Base-by-base conservation (phyloP, 768 basidiomycete species). In the Mycena capillaripes region DNA sequence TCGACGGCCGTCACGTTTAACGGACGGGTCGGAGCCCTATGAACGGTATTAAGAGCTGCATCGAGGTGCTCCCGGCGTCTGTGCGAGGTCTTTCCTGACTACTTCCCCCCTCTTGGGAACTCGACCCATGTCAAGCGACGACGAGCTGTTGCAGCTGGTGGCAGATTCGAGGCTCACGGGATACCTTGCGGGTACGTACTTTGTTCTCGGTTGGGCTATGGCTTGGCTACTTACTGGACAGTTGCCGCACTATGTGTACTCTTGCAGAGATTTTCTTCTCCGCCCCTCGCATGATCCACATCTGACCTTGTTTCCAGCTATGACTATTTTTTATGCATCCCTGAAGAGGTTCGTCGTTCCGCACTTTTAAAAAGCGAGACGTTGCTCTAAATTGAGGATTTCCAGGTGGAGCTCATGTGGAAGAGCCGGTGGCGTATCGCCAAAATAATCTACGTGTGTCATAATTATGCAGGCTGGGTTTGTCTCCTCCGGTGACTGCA, bases 321-420 rank as follows among this genome's bases (percentile, higher is more conserved):
- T 53, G 67, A 69, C 17, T 50, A 69, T 12, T 40, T 69, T 27
- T 29, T 32, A 30, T 69, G 58, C 38, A 16, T 69, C 16, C 38
- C 58, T 2, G 48, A 69, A 12, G 67, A 69, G 59, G 67, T 61
- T 4, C 19, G 50, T 19, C n/a, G n/a, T n/a, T n/a, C n/a, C 9
- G 11, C 6, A 7, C 2, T 6, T 42, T 30, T 12, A 6, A 25
- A 6, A 27, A 27, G 19, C 6, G 10, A 25, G 11, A 27, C 25
- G 29, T 11, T n/a, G 16, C 8, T 11, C 27, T 36, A 9, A 27
- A 36, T 7, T 16, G 10, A 7, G 1, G 10, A 7, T 38, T 14
- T 32, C 7, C n/a, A 68, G 67, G 67, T 61, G 14, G 52, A 69
- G 21, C n/a, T 61, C 1, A 60, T 69, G 27, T 69, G 67, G 67